These are phyloP conservation scores for Favolaschia claudopus DNA, from an alignment of 768 basidiomycete genomes.

Conservation along the genomic window DNA sequence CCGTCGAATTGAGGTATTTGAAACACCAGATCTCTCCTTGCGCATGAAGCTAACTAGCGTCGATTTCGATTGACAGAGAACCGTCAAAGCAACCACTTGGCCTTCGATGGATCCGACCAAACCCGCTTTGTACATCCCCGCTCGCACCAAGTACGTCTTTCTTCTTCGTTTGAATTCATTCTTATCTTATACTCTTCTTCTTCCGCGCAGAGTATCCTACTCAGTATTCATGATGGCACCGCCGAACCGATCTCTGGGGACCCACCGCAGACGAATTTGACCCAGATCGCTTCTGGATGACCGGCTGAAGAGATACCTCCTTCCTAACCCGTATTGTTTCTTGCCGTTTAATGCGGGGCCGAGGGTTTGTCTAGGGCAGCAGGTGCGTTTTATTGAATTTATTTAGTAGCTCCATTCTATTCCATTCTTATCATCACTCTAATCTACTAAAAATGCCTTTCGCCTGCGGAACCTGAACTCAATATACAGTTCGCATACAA, in stretches of 20 bases:
- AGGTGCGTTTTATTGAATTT: constrained; percentile 19
- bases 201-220: constrained; percentile 24
- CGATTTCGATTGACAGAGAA: too few species aligned
- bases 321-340: constrained; percentile 50
- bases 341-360: constrained; percentile 52
- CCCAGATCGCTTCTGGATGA: constrained; percentile 35
- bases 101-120: constrained; percentile 34
- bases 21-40: neutral
- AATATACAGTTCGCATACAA: constrained; percentile 52
- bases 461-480: too few species aligned
- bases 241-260: constrained; percentile 33
- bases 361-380: constrained; percentile 34
- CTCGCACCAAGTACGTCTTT: constrained; percentile 38
- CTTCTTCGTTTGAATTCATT: neutral
- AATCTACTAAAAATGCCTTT: too few species aligned
- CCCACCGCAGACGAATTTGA: neutral
- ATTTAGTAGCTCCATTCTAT: neutral
- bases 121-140: constrained; percentile 48
- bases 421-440: too few species aligned
- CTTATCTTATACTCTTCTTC: neutral
- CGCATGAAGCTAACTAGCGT: too few species aligned
- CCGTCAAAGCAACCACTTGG: constrained; percentile 36
- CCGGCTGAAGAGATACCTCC: constrained; percentile 41
- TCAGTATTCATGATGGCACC: constrained; percentile 30
- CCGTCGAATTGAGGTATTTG: constrained; percentile 29